phyloP scores from a whole-genome alignment of 1,139 yeast genomes.

The Yamadazyma sp. region DNA sequence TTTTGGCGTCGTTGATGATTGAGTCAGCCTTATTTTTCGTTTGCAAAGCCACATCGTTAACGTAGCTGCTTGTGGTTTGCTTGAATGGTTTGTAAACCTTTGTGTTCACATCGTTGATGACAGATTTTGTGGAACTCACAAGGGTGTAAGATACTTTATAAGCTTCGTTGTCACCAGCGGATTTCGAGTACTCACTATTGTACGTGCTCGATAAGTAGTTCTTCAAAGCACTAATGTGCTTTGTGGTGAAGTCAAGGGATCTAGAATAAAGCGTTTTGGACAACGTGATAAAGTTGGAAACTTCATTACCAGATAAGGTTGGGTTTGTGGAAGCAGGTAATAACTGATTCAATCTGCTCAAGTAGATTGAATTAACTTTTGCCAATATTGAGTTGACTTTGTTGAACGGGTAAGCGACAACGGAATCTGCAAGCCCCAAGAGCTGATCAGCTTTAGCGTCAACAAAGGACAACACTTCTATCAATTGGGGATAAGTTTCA shows the following conservation, averaged over 20 bases:
- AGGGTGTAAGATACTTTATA: conserved; percentile 36
- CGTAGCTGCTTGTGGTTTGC: conserved; percentile 42
- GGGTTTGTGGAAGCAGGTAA: conserved; percentile 31
- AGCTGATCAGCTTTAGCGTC: conserved; percentile 29
- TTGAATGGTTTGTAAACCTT: conserved; percentile 43
- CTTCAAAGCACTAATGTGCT: conserved; percentile 33
- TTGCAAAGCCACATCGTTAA: conserved; percentile 33
- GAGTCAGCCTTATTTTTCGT: conserved; percentile 40
- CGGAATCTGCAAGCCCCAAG: conserved; percentile 1
- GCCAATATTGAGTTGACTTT: conserved; percentile 11
- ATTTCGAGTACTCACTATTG: conserved; percentile 29
- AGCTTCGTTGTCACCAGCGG: conserved; percentile 14
- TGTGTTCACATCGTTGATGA: conserved; percentile 36
- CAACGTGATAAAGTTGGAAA: conserved; percentile 32
- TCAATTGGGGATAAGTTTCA: conserved; percentile 21
- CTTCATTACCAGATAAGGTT: conserved; percentile 22
- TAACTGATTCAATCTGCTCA: conserved; percentile 33
- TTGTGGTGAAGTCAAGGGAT: conserved; percentile 25
- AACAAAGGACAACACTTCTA: conserved; percentile 23
- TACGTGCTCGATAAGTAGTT: conserved; percentile 34
- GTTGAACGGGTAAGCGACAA: conserved; percentile 4
- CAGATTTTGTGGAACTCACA: conserved; percentile 34
- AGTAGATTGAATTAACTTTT: conserved; percentile 23
- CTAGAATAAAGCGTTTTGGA: conserved; percentile 30
- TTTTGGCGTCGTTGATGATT: conserved; percentile 33